Percentiles rank a stretch among this genome's conserved stretches.
Evolutionary conservation across 2,329 filamentous ascomycete genomes (phyloP).

Genomic region (Madurella fahalii): DNA sequence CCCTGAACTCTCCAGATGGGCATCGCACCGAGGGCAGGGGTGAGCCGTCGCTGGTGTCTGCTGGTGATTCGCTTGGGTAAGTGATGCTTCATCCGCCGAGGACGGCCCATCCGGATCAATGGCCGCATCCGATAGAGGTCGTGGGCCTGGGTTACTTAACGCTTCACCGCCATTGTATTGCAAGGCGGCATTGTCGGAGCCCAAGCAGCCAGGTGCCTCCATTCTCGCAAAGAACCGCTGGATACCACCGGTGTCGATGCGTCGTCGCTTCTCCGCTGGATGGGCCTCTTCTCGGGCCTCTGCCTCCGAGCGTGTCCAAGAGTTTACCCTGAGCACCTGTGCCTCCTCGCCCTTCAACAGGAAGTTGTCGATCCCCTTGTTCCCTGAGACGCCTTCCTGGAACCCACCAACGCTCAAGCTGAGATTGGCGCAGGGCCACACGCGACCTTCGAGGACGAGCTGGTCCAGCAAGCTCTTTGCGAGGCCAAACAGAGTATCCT

Average conservation of each 20-base stretch:
- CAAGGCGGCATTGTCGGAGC: slow-evolving; percentile 28
- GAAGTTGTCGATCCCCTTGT: slow-evolving; percentile 81
- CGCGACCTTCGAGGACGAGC: slow-evolving; percentile 69
- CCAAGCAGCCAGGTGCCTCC: slow-evolving; percentile 22
- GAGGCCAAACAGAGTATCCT: slow-evolving; percentile 67
- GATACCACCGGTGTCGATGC: slow-evolving; percentile 48
- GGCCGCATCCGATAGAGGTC: slow-evolving; percentile 3
- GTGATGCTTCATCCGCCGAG: slow-evolving; percentile 10
- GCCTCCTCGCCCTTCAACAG: slow-evolving; percentile 70
- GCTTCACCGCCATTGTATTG: slow-evolving; percentile 26
- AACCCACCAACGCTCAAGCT: slow-evolving; percentile 88
- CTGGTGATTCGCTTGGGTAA: slow-evolving; percentile 28
- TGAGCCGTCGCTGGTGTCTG: slow-evolving; percentile 37
- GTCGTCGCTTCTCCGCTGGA: slow-evolving; percentile 39
- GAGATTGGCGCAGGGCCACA: slow-evolving; percentile 90
- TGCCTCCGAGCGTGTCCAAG: slow-evolving; percentile 26
- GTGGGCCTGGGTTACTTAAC: slow-evolving; percentile 20
- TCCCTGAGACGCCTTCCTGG: slow-evolving; percentile 79
- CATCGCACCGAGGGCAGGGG: slow-evolving; percentile 62
- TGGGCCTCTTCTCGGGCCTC: slow-evolving; percentile 18
- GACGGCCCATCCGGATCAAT: neutral
- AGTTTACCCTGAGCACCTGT: slow-evolving; percentile 44
- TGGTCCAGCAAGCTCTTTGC: slow-evolving; percentile 74
- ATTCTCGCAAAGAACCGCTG: slow-evolving; percentile 52
- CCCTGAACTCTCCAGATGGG: slow-evolving; percentile 53